These are phyloP conservation scores for Paramecium bursaria DNA, from an alignment of 73 alveolate species.

Conservation along the genomic window DNA sequence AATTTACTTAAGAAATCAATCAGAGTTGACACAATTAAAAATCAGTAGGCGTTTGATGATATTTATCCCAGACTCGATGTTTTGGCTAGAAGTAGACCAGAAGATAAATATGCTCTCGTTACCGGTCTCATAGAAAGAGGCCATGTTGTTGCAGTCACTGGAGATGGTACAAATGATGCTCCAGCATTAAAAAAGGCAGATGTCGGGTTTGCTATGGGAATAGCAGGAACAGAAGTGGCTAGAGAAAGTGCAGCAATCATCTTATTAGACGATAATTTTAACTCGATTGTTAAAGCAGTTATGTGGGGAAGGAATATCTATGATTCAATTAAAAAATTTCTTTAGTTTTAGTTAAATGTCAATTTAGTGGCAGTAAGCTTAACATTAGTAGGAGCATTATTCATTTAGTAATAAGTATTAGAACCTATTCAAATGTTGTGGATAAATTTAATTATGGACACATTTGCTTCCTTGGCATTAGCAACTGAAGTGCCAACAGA, in stretches of 20 bases:
- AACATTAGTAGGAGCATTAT: conserved; percentile 84
- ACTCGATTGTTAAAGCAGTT: conserved; percentile 89
- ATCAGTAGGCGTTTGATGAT: conserved; percentile 67
- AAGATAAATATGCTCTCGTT: conserved; percentile 91
- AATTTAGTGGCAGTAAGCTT: conserved; percentile 85
- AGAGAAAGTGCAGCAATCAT: conserved; percentile 92
- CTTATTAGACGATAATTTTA: conserved; percentile 91
- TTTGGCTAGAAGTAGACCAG: conserved; percentile 93
- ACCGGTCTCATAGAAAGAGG: conserved; percentile 88
- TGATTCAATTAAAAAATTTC: conserved; percentile 89
- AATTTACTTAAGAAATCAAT: conserved; percentile 3
- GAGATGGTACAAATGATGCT: conserved; percentile 85
- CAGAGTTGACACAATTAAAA: conserved; percentile 78
- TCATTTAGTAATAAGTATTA: conserved; percentile 85
- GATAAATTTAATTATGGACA: conserved; percentile 91
- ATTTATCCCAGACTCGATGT: conserved; percentile 79
- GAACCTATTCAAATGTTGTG: conserved; percentile 92
- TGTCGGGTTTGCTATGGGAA: conserved; percentile 94
- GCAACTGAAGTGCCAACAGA: conserved; percentile 96
- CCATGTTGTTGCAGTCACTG: conserved; percentile 95
- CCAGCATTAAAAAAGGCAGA: conserved; percentile 81
- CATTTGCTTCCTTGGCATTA: conserved; percentile 91
- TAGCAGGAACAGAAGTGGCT: conserved; percentile 96
- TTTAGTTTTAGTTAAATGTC: conserved; percentile 88
- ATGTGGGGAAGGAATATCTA: conserved; percentile 95